Base-by-base conservation (phyloP, 345 rosid genomes). In the Gossypium stocksii region DNA sequence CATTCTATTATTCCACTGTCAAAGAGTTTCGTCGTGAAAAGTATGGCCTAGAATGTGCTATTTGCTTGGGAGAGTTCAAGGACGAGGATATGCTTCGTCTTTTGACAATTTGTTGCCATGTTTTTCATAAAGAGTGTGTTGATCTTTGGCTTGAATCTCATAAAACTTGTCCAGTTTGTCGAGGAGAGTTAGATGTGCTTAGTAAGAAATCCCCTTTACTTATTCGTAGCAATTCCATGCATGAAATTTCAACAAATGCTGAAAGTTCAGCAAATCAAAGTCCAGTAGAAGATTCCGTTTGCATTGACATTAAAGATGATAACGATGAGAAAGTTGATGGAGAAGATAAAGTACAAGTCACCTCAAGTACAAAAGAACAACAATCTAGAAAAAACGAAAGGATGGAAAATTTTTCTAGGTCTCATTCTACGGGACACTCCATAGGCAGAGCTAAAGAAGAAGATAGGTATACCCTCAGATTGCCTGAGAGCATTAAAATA, bases 121-220 rank as follows among this genome's bases (percentile, higher is more conserved):
- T 90, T 16, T 93, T 91, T 27, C 98, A 91, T 71, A 87, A 83
- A 82, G 96, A 89, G 72, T 93, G 98, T 67, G 87, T 93, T 16
- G 98, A 93, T 78, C 89, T 89, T 3, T 93, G 98, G 98, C 89
- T 91, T 17, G 80, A 80, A 17, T 83, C 89, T 3, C 91, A 90
- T 58, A 85, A 83, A 73, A 89, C 97, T 6, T 93, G 98, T 43
- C 98, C 98, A 0, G 93, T 93, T 78, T 93, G 98, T 76, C 96
- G 96, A 1, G 75, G 82, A 2, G 86, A 88, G 57, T 91, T 94
- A 41, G 93, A 92, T 57, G 78, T 87, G 71, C 85, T 89, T 29
- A 77, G 29, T 17, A 80, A 81, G 20, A 86, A 81, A 63, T 76
- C 78, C 17, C 92, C 82, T 0, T 17, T 12, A 0, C 20, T 54